Base-by-base conservation (phyloP, 2,329 filamentous ascomycete species). In the Alternaria triticimaculans region DNA sequence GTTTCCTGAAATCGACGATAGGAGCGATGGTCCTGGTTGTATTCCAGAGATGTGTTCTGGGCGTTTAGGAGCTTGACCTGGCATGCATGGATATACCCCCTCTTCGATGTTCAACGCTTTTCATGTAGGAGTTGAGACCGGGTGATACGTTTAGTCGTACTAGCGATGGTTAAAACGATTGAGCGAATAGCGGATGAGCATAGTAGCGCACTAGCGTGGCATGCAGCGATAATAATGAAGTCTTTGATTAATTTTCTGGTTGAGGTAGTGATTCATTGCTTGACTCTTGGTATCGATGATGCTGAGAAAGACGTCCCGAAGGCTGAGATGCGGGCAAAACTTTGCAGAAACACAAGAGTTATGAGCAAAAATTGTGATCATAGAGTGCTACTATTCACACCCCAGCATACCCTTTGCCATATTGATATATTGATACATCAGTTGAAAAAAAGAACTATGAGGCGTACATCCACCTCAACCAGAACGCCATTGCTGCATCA, bases 71-170 rank as follows among this genome's bases (percentile, higher is more conserved):
- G 43, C 26, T 46, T 14, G 25, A 6, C 3, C 10, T 45, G 43
- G 55, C 45, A 49, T 49, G 11, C 33, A 30, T 50, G 55, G 44
- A 58, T 58, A 58, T 58, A 58, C 44, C 55, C 55, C 18, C n/a
- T 12, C 28, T 30, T 56, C 14, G 43, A 15, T 28, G 18, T 49
- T 44, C 21, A 55, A 44, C 21, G 37, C 37, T 21, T 15, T 20
- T 15, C 30, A 21, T n/a, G 37, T 41, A 41, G 25, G 10, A 6
- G 28, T 53, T 53, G 28, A 53, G 20, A 41, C 49, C 6, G 9
- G 20, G 41, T 23, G 49, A 41, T 37, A 41, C 30, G 14, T 41
- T 25, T 25, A 37, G 49, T 51, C 18, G 18, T 51, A 51, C 28
- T 28, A 51, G 28, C 28, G 12, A 51, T 23, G 49, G 28, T 37